Base-by-base conservation (phyloP, 495 filamentous ascomycete species). In the Aspergillus nanangensis region DNA sequence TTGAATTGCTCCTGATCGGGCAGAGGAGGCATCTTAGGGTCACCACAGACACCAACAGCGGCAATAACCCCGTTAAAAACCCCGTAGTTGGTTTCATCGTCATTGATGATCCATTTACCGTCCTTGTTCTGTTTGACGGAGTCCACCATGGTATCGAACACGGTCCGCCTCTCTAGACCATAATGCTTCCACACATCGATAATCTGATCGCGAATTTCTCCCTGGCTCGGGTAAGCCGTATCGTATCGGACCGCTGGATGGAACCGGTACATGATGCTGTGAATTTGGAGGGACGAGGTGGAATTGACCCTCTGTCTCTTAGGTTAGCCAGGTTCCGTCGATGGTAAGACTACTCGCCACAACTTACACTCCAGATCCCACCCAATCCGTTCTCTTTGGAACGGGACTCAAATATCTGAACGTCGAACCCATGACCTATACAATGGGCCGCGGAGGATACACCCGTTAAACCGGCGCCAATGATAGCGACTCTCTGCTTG, bases 201-300 rank as follows among this genome's bases (percentile, higher is more conserved):
- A 22, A 93, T 83, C 55, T 88, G 79, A 13, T 74, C 71, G 24
- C 88, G 71, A 50, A 94, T 91, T 51, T 87, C 79, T 45, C 81
- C 61, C 25, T 86, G 81, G 38, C 82, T 75, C 0, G 89, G 89
- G 57, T 94, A 93, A 34, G 86, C 84, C 11, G 66, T 64, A n/a
- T 72, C 66, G 78, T 86, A 93, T 40, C 72, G 69, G 2, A 94
- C 78, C 0, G 84, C 87, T 0, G 88, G 89, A 47, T 90, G 87
- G 62, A 93, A 95, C 23, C 89, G 80, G 63, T 91, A 93, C 88
- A 93, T 91, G 47, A 90, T 65, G 33, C 82, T 87, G 60, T 93
- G 86, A 29, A 93, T 88, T 52, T 93, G 88, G 0, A 93, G 76
- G 33, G 83, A 76, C 1, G 86, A 89, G 8, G 88, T 91, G 47